phyloP scores from a whole-genome alignment of 164 flowering plant genomes.

The Vitis cinerea region DNA sequence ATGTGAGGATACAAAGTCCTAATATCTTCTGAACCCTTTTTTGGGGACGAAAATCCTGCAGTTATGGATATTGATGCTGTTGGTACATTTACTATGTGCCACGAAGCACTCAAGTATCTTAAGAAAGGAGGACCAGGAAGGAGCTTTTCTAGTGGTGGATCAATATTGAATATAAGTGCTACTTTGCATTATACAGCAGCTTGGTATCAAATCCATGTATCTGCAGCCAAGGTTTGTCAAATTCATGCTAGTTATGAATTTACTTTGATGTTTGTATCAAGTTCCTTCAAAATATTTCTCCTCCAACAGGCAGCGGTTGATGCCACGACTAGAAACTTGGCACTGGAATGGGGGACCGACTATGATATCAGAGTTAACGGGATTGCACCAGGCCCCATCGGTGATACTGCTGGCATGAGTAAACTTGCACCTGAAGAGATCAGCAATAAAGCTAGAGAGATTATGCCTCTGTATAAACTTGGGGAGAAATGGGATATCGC shows the following conservation, averaged over 20 bases:
- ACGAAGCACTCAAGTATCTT: slow-evolving; percentile 76
- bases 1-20: too few relatives aligned
- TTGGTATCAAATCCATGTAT: slow-evolving; percentile 93
- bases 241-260: not conserved
- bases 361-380: slow-evolving; percentile 93
- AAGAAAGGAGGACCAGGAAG: slow-evolving; percentile 86
- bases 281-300: not conserved
- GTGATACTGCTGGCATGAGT: slow-evolving; percentile 71
- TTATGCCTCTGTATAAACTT: slow-evolving; percentile 56
- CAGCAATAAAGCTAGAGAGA: slow-evolving; percentile 30
- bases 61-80: slow-evolving; percentile 96
- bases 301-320: slow-evolving; percentile 84
- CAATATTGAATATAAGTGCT: slow-evolving; percentile 87
- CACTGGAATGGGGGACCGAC: slow-evolving; percentile 93
- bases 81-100: slow-evolving; percentile 98
- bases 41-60: slow-evolving; percentile 22
- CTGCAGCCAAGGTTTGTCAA: slow-evolving; percentile 85
- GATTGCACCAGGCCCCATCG: slow-evolving; percentile 92
- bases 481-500: slow-evolving; percentile 97
- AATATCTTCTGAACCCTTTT: too few relatives aligned
- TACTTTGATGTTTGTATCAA: not conserved
- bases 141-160: slow-evolving; percentile 58
- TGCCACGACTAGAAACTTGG: slow-evolving; percentile 72
- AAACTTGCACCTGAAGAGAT: slow-evolving; percentile 77
- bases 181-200: slow-evolving; percentile 90